These are phyloP conservation scores for Yamadazyma takamatsuzukensis DNA, from an alignment of 805 yeast genomes.

Conservation along the genomic window DNA sequence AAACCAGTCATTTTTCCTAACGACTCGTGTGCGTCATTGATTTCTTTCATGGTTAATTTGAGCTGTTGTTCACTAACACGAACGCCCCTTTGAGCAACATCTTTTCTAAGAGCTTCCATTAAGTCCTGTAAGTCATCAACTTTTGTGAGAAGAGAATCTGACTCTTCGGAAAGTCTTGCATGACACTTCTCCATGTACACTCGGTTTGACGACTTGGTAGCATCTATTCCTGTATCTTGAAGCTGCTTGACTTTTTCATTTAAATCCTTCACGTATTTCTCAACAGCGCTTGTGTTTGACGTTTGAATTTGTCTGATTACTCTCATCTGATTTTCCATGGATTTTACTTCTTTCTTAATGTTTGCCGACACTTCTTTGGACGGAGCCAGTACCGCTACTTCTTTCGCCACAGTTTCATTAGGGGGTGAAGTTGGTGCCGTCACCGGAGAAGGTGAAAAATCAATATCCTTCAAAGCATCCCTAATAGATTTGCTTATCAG, in stretches of 20 bases:
- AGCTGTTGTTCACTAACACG: conserved; percentile 75
- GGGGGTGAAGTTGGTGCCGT: background rate
- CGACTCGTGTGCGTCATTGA: conserved; percentile 51
- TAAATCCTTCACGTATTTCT: conserved; percentile 41
- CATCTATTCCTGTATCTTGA: conserved; percentile 43
- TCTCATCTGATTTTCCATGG: conserved; percentile 51
- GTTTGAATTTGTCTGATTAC: conserved; percentile 55
- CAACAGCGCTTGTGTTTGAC: conserved; percentile 39
- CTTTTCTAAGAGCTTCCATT: conserved; percentile 84
- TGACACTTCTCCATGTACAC: conserved; percentile 77
- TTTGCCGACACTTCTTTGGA: background rate
- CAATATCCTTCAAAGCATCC: conserved; percentile 7
- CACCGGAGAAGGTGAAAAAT: background rate
- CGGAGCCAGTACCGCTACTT: background rate
- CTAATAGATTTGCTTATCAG: conserved; percentile 6
- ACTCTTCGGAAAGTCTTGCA: conserved; percentile 65
- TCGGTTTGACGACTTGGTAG: conserved; percentile 36
- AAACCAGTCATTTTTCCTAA: conserved; percentile 56
- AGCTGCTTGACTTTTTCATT: conserved; percentile 47
- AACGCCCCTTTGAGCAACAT: conserved; percentile 88
- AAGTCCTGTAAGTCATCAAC: conserved; percentile 92
- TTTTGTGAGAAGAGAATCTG: conserved; percentile 67
- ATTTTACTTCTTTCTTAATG: conserved; percentile 5
- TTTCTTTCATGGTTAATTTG: conserved; percentile 59
- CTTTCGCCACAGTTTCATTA: background rate